Evolutionary conservation across 2,329 filamentous ascomycete genomes (phyloP), one percentile per base, ranked within the genome.

Genomic region (Botrytis byssoidea): DNA sequence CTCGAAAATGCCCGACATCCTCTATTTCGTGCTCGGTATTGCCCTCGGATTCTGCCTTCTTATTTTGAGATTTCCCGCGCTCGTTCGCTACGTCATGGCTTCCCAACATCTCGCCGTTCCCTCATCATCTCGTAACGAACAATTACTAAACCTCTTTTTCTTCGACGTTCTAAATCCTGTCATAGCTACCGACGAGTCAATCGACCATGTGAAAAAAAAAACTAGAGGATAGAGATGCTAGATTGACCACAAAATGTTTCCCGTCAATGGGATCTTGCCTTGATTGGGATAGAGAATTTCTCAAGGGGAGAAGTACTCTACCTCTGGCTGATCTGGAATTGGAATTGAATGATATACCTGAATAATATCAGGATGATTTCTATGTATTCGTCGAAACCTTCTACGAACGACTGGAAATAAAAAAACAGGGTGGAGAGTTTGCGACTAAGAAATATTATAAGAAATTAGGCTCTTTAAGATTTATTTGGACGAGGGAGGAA

Each of bases 211-310:
- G 9, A 32, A 29, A 29, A 29, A 29, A 29, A 0, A 57, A 57
- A 57, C n/a, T 29, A 8, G n/a, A 57, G 7, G 55, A 57, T 14
- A 29, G 6, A 29, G 25, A 32, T 57, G n/a, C 55, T 9, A 57
- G 6, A 57, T 9, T 32, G 7, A 32, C 4, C n/a, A 57, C n/a
- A 29, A 57, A 32, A 57, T 16, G n/a, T 57, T 57, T 29, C 55
- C 4, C 55, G 7, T 57, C 55, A 29, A 57, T 32, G 5, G 18
- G 1, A 3, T 6, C 14, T 14, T 29, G 2, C 55, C 1, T 18
- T 6, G 0, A 7, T 57, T 57, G 16, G 55, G 12, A 57, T 5
- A 1, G 0, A 14, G 7, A 57, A 0, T 16, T 2, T 29, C 0
- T 12, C 22, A 8, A 32, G 5, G 25, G n/a, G 12, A 29, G 3